Conservation (phyloP, 176 grass and related monocot species). For the Echinochloa phyllopogon region DNA sequence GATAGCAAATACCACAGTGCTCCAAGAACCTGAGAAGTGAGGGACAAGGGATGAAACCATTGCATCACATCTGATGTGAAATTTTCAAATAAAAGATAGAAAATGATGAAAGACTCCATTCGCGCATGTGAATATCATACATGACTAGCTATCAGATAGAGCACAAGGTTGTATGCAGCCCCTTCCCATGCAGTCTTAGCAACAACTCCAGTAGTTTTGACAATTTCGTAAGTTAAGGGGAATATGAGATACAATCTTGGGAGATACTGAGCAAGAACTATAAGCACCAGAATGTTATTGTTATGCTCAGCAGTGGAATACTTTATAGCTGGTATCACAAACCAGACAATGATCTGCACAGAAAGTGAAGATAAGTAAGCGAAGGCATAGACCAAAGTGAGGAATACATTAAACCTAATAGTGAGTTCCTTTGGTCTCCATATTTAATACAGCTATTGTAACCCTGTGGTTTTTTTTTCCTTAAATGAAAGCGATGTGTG, state of each 20-base stretch:
- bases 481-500: not conserved
- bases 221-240: conserved; percentile 84
- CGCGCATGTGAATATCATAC: conserved; percentile 47
- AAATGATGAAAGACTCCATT: conserved; percentile 11
- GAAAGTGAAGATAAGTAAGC: conserved; percentile 44
- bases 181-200: conserved; percentile 95
- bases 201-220: conserved; percentile 92
- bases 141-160: conserved; percentile 99
- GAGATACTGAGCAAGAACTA: conserved; percentile 89
- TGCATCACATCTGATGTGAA: not conserved
- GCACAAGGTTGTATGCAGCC: conserved; percentile 92
- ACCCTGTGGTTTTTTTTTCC: not conserved
- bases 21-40: conserved; percentile 71
- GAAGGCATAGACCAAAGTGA: conserved; percentile 9
- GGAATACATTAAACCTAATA: not conserved
- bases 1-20: conserved; percentile 88
- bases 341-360: conserved; percentile 89
- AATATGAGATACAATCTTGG: conserved; percentile 99
- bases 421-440: not conserved
- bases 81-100: not conserved
- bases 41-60: not conserved
- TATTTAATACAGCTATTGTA: not conserved
- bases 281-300: conserved; percentile 88
- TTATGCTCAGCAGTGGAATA: conserved; percentile 82
- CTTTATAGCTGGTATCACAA: conserved; percentile 83